phyloP scores from a whole-genome alignment of 202 grass and related monocot species.

The Setaria italica region DNA sequence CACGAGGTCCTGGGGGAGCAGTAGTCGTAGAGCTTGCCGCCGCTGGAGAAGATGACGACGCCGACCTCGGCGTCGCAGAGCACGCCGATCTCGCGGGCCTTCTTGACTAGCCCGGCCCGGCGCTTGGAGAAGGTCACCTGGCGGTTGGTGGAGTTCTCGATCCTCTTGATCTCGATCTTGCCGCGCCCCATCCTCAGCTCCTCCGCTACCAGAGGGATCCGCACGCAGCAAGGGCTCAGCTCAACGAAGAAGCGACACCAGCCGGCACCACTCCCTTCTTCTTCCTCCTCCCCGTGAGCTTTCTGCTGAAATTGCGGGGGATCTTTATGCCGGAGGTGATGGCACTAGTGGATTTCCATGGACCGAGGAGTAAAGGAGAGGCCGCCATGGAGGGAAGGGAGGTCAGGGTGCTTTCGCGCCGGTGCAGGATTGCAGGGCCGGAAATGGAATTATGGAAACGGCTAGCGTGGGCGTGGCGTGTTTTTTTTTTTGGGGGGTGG shows the following conservation, averaged over 20 bases:
- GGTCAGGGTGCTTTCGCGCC: constrained; percentile 64
- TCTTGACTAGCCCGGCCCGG: constrained; percentile 86
- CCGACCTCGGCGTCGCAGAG: constrained; percentile 89
- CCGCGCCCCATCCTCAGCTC: constrained; percentile 71
- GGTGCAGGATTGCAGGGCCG: constrained; percentile 52
- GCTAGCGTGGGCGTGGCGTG: constrained; percentile 35
- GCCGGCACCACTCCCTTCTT: neutral
- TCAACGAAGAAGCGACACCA: neutral
- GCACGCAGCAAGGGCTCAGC: neutral
- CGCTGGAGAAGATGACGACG: constrained; percentile 94
- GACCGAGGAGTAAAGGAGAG: constrained; percentile 42
- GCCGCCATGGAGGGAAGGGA: constrained; percentile 55
- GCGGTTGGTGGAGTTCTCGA: constrained; percentile 94
- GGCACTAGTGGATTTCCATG: neutral
- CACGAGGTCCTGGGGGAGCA: constrained; percentile 74
- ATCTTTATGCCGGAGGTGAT: constrained; percentile 43
- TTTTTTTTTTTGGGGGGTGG: neutral
- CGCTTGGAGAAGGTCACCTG: constrained; percentile 95
- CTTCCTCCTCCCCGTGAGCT: neutral
- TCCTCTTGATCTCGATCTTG: constrained; percentile 99
- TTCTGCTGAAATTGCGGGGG: constrained; percentile 13
- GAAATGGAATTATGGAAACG: constrained; percentile 58
- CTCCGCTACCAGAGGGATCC: neutral
- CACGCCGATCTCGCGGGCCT: constrained; percentile 93
- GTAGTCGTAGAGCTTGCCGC: constrained; percentile 94